A percentile compares a stretch with the other conserved stretches of the same genome.
These are phyloP conservation scores for Leptographium radiaticola DNA, from an alignment of 2,329 filamentous ascomycete species.

Conservation along the genomic window DNA sequence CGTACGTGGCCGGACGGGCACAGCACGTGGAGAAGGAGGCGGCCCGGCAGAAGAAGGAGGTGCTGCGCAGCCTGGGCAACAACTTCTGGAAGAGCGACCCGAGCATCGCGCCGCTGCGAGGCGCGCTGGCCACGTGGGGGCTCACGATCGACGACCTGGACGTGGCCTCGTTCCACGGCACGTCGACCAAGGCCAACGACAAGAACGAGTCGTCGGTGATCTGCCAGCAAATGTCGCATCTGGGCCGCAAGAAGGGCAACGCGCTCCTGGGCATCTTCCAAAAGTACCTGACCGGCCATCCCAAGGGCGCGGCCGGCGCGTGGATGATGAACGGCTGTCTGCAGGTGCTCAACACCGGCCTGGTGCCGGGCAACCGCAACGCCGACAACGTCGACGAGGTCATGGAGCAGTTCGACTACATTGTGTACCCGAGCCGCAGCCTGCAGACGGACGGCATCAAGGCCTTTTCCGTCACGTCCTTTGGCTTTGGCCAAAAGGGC, in stretches of 20 bases:
- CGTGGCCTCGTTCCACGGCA: slow-evolving; percentile 97
- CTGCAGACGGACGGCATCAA: slow-evolving; percentile 98
- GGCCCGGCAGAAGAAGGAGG: slow-evolving; percentile 81
- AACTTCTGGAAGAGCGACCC: slow-evolving; percentile 97
- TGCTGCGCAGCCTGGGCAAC: slow-evolving; percentile 86
- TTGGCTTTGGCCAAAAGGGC: slow-evolving; percentile 98
- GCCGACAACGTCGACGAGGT: slow-evolving; percentile 93
- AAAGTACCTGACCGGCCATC: slow-evolving; percentile 96
- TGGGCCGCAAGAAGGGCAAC: slow-evolving; percentile 93
- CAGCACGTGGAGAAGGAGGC: slow-evolving; percentile 82
- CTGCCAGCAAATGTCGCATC: slow-evolving; percentile 88
- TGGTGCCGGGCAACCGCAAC: slow-evolving; percentile 95
- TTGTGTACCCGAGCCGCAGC: slow-evolving; percentile 87
- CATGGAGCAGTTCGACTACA: slow-evolving; percentile 97
- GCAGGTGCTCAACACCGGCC: slow-evolving; percentile 84
- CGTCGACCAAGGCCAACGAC: slow-evolving; percentile 95
- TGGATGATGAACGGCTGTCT: slow-evolving; percentile 99
- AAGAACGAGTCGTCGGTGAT: slow-evolving; percentile 99
- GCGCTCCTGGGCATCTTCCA: slow-evolving; percentile 96
- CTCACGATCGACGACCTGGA: slow-evolving; percentile 91
- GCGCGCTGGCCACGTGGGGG: slow-evolving; percentile 93
- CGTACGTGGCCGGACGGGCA: slow-evolving; percentile 76
- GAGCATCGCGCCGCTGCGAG: slow-evolving; percentile 86
- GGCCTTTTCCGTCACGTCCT: slow-evolving; percentile 96
- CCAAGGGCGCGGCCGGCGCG: slow-evolving; percentile 96